Evolutionary conservation across 345 rosid species (phyloP), one percentile per base, ranked within the genome.

Genomic region (Ricinus communis): DNA sequence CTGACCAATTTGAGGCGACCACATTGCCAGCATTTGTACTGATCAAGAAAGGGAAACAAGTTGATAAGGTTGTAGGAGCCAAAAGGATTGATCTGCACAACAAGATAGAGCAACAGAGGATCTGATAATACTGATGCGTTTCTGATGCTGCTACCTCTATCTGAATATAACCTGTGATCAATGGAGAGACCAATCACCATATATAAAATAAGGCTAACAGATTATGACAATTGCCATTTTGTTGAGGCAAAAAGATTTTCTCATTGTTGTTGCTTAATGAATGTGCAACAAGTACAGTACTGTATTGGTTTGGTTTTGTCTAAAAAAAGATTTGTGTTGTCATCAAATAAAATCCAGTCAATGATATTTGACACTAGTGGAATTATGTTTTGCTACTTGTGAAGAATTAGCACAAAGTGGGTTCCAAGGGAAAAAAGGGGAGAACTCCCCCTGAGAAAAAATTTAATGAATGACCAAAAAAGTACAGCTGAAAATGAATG

Each of bases 11-110:
- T 43, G 72, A 67, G 1, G 82, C 82, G 24, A 69, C 71, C 40
- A 74, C 82, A 16, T 58, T 91, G 85, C 96, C 93, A 25, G 83
- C 87, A 16, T 82, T 90, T 64, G 73, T 82, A 50, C 79, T 94
- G 31, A 65, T 91, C 50, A 91, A 88, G 87, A 79, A 75, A 63
- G 96, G 97, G 58, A 72, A 74, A 68, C 90, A 82, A 65, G 65
- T 90, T 18, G 89, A 85, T 27, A 84, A 79, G 76, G 59, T 91
- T 9, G 87, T 77, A 21, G 95, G 97, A 7, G 82, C 85, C 71
- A 85, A 73, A 25, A 76, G 82, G 74, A 82, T 67, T 24, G 93
- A 85, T 57, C 71, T 94, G 25, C 81, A 79, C 88, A 77, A 24
- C 69, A 85, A 86, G 72, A 85, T 90, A 51, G 90, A 84, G 82